Evolutionary conservation across 495 filamentous ascomycete genomes (phyloP).

Genomic region (Symbiotaphrina buchneri): DNA sequence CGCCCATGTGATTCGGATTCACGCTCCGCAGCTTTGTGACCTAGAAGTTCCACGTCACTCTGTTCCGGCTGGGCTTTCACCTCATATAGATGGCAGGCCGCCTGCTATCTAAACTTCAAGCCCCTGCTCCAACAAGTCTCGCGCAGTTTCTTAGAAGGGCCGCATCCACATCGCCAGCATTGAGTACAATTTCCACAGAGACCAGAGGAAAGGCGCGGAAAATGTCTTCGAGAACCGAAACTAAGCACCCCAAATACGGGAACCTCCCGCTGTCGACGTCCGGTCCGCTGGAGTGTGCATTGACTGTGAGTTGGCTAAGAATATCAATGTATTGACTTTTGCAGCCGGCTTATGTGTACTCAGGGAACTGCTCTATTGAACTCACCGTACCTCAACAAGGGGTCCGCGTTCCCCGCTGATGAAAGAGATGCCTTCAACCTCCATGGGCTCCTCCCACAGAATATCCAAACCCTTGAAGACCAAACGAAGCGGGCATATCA

Average conservation of each 20-base stretch:
- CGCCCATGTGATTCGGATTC: no score
- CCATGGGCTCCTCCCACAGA: constrained; percentile 44
- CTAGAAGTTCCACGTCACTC: no score
- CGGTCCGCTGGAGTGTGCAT: constrained; percentile 37
- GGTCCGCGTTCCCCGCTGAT: constrained; percentile 45
- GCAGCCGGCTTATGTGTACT: not conserved
- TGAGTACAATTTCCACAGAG: no score
- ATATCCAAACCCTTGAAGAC: constrained; percentile 58
- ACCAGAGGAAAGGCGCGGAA: no score
- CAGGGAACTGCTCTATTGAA: constrained; percentile 41
- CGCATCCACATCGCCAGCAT: no score
- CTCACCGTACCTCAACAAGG: constrained; percentile 62
- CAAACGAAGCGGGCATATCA: constrained; percentile 60
- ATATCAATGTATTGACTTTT: not conserved
- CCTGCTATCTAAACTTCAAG: no score
- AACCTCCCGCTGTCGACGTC: constrained; percentile 38
- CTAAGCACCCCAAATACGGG: constrained; percentile 22
- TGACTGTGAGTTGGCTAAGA: constrained; percentile 10
- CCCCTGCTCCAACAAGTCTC: no score
- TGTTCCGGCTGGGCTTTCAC: no score
- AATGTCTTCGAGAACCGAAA: constrained; percentile 3
- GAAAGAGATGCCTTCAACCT: constrained; percentile 51
- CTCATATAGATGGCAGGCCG: no score
- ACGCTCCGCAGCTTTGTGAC: no score
- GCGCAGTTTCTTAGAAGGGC: no score